Evolutionary conservation across 345 rosid genomes (phyloP).

Genomic region (Gossypium bickii): DNA sequence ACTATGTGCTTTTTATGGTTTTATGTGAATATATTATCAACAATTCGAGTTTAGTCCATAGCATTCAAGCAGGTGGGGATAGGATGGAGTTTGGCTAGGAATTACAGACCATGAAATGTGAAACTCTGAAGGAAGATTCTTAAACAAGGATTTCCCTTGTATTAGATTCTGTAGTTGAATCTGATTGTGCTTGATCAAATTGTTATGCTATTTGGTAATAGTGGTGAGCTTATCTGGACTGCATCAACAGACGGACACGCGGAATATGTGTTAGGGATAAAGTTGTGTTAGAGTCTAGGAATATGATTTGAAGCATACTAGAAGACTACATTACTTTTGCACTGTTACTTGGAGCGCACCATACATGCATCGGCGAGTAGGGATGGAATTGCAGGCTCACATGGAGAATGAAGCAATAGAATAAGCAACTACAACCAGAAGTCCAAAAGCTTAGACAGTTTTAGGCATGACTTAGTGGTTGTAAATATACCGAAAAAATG

Average conservation of each 20-base stretch:
- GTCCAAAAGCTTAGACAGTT: slow-evolving; percentile 21
- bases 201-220: slow-evolving; percentile 7
- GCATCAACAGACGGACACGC: background rate
- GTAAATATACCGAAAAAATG: slow-evolving; percentile 1
- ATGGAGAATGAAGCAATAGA: slow-evolving; percentile 31
- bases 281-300: slow-evolving; percentile 4
- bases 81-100: slow-evolving; percentile 23
- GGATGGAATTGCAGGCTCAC: slow-evolving; percentile 7
- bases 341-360: background rate
- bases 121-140: slow-evolving; percentile 25
- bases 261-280: slow-evolving; percentile 6
- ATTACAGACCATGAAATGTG: slow-evolving; percentile 18
- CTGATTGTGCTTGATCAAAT: slow-evolving; percentile 2
- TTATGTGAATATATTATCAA: slow-evolving; percentile 33
- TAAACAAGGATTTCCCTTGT: slow-evolving; percentile 22
- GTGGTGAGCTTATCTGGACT: slow-evolving; percentile 1
- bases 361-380: background rate
- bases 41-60: slow-evolving; percentile 23
- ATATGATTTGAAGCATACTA: slow-evolving; percentile 9
- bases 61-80: slow-evolving; percentile 18
- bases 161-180: slow-evolving; percentile 16
- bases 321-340: background rate
- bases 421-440: slow-evolving; percentile 31
- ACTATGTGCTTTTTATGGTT: slow-evolving; percentile 17
- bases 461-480: background rate